These are phyloP conservation scores for Pluteus cervinus DNA, from an alignment of 768 basidiomycete genomes.

Conservation along the genomic window DNA sequence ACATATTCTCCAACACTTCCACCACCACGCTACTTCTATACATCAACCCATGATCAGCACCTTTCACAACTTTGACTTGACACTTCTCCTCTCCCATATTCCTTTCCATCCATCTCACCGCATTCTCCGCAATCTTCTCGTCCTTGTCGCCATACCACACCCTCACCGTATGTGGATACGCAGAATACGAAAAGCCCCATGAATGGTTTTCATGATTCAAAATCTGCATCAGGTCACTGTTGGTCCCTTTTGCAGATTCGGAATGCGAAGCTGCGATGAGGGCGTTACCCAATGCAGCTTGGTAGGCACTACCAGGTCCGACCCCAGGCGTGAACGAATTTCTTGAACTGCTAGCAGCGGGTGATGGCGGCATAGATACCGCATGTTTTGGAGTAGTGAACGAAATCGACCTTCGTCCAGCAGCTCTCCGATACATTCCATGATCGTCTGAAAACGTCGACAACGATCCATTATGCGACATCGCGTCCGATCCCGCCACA, in stretches of 20 bases:
- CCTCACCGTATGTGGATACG: constrained; percentile 68
- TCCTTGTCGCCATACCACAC: constrained; percentile 95
- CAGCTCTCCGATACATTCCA: constrained; percentile 34
- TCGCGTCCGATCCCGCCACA: constrained; percentile 14
- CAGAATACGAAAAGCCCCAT: constrained; percentile 86
- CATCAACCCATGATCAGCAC: constrained; percentile 92
- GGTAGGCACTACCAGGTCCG: constrained; percentile 38
- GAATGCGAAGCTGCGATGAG: constrained; percentile 93
- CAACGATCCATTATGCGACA: constrained; percentile 1
- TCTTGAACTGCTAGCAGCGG: constrained; percentile 38
- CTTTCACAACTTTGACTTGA: constrained; percentile 73
- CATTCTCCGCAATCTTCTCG: constrained; percentile 88
- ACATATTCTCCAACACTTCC: constrained; percentile 71
- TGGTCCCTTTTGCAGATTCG: constrained; percentile 87
- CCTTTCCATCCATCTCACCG: constrained; percentile 89
- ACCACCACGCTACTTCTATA: constrained; percentile 84
- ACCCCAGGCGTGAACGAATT: constrained; percentile 25
- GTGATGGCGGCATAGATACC: constrained; percentile 43
- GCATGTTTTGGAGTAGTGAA: constrained; percentile 47
- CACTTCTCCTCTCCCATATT: constrained; percentile 74
- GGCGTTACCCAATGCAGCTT: constrained; percentile 79
- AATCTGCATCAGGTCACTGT: constrained; percentile 87
- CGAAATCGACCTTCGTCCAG: constrained; percentile 70
- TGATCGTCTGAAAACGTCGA: constrained; percentile 22
- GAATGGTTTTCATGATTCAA: constrained; percentile 84